Conservation (phyloP, 108 stramenopile genomes). For the Pseudonitzschia pungens region DNA sequence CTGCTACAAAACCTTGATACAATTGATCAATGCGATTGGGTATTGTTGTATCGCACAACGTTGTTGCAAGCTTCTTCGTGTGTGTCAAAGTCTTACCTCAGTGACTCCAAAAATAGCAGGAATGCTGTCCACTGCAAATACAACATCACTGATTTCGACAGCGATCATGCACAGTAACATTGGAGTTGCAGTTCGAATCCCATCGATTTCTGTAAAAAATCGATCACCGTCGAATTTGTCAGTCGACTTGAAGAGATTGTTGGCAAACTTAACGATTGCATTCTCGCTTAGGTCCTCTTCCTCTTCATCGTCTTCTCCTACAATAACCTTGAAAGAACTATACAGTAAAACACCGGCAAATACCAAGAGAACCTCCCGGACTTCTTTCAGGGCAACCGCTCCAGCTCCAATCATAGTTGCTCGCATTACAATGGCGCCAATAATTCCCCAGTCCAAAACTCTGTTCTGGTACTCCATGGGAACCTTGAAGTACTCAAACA, state of each 20-base stretch:
- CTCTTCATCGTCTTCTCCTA: slow-evolving; percentile 75
- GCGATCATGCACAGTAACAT: slow-evolving; percentile 92
- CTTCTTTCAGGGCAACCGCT: slow-evolving; percentile 81
- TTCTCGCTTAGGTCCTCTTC: slow-evolving; percentile 81
- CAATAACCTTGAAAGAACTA: slow-evolving; percentile 70
- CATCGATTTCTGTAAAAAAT: slow-evolving; percentile 84
- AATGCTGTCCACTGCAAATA: slow-evolving; percentile 96
- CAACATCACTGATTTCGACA: slow-evolving; percentile 93
- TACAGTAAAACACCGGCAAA: slow-evolving; percentile 90
- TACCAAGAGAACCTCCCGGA: slow-evolving; percentile 80
- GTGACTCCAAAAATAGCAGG: slow-evolving; percentile 96
- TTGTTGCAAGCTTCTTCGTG: too few species aligned
- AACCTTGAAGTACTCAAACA: slow-evolving; percentile 89
- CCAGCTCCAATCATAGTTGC: slow-evolving; percentile 93
- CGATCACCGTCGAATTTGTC: slow-evolving; percentile 83
- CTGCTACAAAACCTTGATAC: background rate
- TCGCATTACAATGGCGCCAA: slow-evolving; percentile 88
- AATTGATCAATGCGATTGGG: background rate
- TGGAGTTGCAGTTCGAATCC: slow-evolving; percentile 87
- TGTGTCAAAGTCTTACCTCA: slow-evolving; percentile 52
- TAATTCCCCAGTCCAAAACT: slow-evolving; percentile 86
- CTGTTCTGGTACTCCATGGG: slow-evolving; percentile 69
- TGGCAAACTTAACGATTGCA: slow-evolving; percentile 61
- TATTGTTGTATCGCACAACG: background rate
- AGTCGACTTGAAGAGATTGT: slow-evolving; percentile 63